phyloP scores from a whole-genome alignment of 495 filamentous ascomycete species.

The Monascus purpureus region DNA sequence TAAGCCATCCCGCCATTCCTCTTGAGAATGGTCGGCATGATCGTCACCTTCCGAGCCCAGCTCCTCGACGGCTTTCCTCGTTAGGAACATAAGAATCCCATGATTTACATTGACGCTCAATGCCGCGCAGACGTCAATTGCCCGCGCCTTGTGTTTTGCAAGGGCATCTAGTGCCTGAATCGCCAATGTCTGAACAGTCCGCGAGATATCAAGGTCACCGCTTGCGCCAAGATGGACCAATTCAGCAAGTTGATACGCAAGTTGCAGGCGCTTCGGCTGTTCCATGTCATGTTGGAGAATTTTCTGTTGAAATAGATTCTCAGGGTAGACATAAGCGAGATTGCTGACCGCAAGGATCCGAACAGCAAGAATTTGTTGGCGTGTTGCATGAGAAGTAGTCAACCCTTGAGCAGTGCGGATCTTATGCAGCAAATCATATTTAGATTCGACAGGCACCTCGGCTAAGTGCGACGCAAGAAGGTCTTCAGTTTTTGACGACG shows the following conservation, averaged over 20 bases:
- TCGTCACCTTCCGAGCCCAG: slow-evolving; percentile 47
- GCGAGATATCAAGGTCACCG: slow-evolving; percentile 50
- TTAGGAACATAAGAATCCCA: slow-evolving; percentile 85
- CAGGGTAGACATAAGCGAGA: slow-evolving; percentile 74
- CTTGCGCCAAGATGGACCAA: slow-evolving; percentile 63
- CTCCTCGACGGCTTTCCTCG: slow-evolving; percentile 76
- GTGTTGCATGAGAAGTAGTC: slow-evolving; percentile 42
- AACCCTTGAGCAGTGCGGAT: slow-evolving; percentile 72
- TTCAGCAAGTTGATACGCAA: slow-evolving; percentile 84
- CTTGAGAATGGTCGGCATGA: slow-evolving; percentile 44
- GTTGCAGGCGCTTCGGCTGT: slow-evolving; percentile 76
- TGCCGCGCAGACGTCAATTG: slow-evolving; percentile 68
- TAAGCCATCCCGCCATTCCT: slow-evolving; percentile 80
- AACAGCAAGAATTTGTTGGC: slow-evolving; percentile 65
- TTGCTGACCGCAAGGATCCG: slow-evolving; percentile 84
- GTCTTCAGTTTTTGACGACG: slow-evolving; percentile 46
- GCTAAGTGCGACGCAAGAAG: slow-evolving; percentile 48
- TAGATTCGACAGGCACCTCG: slow-evolving; percentile 54
- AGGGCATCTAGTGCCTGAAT: slow-evolving; percentile 70
- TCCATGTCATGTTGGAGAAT: slow-evolving; percentile 79
- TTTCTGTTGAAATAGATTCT: slow-evolving; percentile 67
- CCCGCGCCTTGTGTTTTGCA: slow-evolving; percentile 59
- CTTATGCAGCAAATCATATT: slow-evolving; percentile 78
- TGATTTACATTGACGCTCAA: slow-evolving; percentile 91
- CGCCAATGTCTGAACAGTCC: slow-evolving; percentile 69